phyloP scores from a whole-genome alignment of 352 stramenopile species.

The Phytophthora agathidicida region DNA sequence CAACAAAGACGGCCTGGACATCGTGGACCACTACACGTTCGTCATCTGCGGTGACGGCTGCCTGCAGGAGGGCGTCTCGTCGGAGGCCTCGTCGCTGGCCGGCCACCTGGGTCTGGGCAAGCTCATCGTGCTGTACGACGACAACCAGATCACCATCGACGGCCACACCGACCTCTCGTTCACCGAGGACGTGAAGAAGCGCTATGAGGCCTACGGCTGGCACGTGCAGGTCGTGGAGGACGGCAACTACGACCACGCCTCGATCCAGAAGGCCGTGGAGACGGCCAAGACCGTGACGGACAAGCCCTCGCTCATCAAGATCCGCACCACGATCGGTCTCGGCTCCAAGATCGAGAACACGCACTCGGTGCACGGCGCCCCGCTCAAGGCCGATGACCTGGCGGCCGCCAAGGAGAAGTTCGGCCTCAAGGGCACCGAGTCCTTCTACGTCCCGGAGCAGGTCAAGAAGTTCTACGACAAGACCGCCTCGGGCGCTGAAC shows the following conservation, averaged over 20 bases:
- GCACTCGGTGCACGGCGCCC: constrained; percentile 95
- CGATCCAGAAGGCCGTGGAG: constrained; percentile 94
- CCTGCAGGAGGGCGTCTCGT: constrained; percentile 98
- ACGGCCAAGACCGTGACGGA: constrained; percentile 94
- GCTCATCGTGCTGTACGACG: constrained; percentile 99
- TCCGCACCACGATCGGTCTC: constrained; percentile 97
- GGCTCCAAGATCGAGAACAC: constrained; percentile 95
- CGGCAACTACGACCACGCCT: constrained; percentile 92
- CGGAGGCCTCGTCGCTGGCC: constrained; percentile 95
- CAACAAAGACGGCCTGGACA: constrained; percentile 94
- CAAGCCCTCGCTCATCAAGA: constrained; percentile 99
- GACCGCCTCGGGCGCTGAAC: constrained; percentile 69
- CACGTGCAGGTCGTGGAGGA: constrained; percentile 96
- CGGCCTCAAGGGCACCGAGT: constrained; percentile 92
- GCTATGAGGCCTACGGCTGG: constrained; percentile 99
- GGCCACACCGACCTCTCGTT: constrained; percentile 96
- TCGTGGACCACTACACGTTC: constrained; percentile 99
- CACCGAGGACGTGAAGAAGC: constrained; percentile 97
- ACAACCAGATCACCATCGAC: constrained; percentile 99
- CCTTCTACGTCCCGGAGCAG: constrained; percentile 94
- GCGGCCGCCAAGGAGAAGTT: constrained; percentile 91
- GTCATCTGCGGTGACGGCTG: constrained; percentile 99
- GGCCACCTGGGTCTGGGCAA: constrained; percentile 98
- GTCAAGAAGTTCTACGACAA: constrained; percentile 94
- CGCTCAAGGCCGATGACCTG: constrained; percentile 95